Evolutionary conservation across 495 filamentous ascomycete species (phyloP).

Genomic region (Penicillium cataractarum): DNA sequence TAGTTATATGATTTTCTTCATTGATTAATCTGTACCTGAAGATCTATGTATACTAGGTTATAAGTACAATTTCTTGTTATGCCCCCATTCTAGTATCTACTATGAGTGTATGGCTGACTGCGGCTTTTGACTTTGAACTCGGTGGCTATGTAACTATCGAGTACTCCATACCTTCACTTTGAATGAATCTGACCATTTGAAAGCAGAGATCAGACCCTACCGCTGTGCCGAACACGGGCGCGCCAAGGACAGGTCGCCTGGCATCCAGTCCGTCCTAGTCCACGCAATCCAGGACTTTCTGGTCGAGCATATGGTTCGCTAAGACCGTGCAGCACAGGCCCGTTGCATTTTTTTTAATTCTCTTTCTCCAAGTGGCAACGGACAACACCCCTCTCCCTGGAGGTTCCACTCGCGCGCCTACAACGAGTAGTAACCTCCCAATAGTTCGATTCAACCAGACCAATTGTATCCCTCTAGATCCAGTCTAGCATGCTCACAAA

Average conservation of each 20-base stretch:
- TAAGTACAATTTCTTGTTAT: neutral
- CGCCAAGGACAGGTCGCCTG: constrained; percentile 11
- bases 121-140: neutral
- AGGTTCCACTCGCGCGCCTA: constrained; percentile 1
- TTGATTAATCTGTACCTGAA: neutral
- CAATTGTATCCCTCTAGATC: neutral
- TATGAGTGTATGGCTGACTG: neutral
- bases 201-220: constrained; percentile 11
- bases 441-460: neutral
- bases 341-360: neutral
- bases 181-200: neutral
- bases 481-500: neutral
- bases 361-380: constrained; percentile 20
- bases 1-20: neutral
- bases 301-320: constrained; percentile 11
- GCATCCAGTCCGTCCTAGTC: neutral
- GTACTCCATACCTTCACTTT: neutral
- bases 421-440: neutral
- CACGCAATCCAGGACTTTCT: constrained; percentile 21
- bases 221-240: constrained; percentile 5
- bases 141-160: neutral
- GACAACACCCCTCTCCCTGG: constrained; percentile 7
- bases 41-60: neutral
- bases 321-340: constrained; percentile 15
- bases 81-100: neutral